Percentiles rank a stretch among this genome's conserved stretches.
These are phyloP conservation scores for Saksenaea vasiformis DNA, from an alignment of 371 early-diverging fungal genomes.

Conservation along the genomic window DNA sequence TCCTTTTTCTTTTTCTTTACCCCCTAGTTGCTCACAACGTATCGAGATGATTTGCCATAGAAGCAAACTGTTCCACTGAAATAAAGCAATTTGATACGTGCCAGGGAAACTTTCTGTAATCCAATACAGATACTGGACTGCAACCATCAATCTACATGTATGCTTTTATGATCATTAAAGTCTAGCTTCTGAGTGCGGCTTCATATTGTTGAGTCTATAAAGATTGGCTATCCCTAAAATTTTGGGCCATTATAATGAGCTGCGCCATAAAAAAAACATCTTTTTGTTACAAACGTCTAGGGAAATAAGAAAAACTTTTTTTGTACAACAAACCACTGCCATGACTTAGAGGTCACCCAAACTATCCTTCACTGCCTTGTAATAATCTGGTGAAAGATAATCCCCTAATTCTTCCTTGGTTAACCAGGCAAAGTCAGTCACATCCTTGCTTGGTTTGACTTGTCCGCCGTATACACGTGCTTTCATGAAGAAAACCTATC, in stretches of 20 bases:
- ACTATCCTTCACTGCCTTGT: conserved; percentile 73
- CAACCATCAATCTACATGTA: too few relatives aligned
- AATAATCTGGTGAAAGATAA: conserved; percentile 72
- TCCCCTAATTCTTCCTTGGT: conserved; percentile 81
- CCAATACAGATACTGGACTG: too few relatives aligned
- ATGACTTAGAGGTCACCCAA: conserved; percentile 61
- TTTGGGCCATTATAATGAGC: not conserved
- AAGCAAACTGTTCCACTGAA: too few relatives aligned
- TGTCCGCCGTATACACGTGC: conserved; percentile 85
- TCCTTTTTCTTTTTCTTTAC: too few relatives aligned
- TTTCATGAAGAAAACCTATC: conserved; percentile 81
- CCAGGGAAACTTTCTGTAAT: too few relatives aligned
- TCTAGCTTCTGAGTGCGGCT: too few relatives aligned
- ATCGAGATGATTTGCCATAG: too few relatives aligned
- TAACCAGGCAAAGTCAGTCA: conserved; percentile 86
- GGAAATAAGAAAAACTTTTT: conserved; percentile 19
- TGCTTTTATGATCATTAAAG: too few relatives aligned
- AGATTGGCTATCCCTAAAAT: too few relatives aligned
- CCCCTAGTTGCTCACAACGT: too few relatives aligned
- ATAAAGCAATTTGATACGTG: too few relatives aligned
- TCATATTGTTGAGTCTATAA: too few relatives aligned
- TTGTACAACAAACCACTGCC: conserved; percentile 8
- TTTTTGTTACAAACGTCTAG: conserved; percentile 12
- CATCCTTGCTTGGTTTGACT: conserved; percentile 55
- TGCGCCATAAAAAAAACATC: not conserved